Percentiles rank a stretch among this genome's conserved stretches.
These are phyloP conservation scores for Colletotrichum ledebouriae DNA, from an alignment of 2,329 filamentous ascomycete genomes.

Conservation along the genomic window DNA sequence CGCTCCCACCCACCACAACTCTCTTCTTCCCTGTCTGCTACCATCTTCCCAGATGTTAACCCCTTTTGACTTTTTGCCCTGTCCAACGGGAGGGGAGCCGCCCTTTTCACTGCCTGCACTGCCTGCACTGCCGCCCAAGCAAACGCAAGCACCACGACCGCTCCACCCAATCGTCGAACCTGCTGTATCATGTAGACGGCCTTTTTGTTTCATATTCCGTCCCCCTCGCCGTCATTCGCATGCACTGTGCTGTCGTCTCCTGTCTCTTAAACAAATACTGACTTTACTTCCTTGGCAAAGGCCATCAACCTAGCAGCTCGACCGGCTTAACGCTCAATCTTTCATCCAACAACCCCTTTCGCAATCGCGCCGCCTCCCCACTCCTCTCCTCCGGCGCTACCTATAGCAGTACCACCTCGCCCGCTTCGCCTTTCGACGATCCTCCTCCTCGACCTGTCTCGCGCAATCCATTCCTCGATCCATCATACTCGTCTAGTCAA, in stretches of 20 bases:
- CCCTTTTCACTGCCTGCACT: slow-evolving; percentile 41
- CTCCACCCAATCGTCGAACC: slow-evolving; percentile 56
- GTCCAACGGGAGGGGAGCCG: slow-evolving; percentile 41
- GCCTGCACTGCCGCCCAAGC: slow-evolving; percentile 42
- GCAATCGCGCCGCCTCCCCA: slow-evolving; percentile 78
- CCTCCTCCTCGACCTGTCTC: slow-evolving; percentile 72
- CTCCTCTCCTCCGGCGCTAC: slow-evolving; percentile 50
- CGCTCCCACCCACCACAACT: slow-evolving; percentile 35
- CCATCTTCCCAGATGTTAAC: slow-evolving; percentile 40
- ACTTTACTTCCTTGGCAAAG: slow-evolving; percentile 50
- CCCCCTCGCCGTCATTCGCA: slow-evolving; percentile 58
- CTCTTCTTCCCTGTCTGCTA: slow-evolving; percentile 42
- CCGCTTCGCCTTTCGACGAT: slow-evolving; percentile 72
- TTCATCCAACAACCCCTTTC: slow-evolving; percentile 86
- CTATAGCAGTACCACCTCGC: slow-evolving; percentile 54
- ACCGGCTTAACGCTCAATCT: slow-evolving; percentile 72
- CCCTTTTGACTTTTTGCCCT: slow-evolving; percentile 40
- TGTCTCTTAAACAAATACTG: slow-evolving; percentile 36
- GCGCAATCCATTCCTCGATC: slow-evolving; percentile 82
- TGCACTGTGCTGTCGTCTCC: slow-evolving; percentile 53
- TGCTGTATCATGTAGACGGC: slow-evolving; percentile 60
- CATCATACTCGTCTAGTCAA: slow-evolving; percentile 53
- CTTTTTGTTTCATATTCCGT: slow-evolving; percentile 61
- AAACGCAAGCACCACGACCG: slow-evolving; percentile 43
- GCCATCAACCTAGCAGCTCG: slow-evolving; percentile 58